Evolutionary conservation across 108 stramenopile genomes (phyloP), one percentile per base, ranked within the genome.

Genomic region (Schizochytrium sp.): DNA sequence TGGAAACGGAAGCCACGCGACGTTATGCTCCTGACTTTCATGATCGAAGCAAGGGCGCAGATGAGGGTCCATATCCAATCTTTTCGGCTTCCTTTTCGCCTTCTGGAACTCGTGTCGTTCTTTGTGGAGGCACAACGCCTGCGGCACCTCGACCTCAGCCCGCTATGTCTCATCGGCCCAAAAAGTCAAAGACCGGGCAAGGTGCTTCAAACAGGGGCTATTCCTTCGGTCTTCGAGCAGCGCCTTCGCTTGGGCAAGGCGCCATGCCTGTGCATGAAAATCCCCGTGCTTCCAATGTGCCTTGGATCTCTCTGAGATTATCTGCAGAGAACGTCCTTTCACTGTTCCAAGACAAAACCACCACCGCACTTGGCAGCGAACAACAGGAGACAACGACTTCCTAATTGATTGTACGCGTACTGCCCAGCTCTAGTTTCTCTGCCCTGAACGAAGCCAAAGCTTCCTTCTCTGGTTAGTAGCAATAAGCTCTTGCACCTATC

Each of bases 81-180:
- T 69, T 69, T 15, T 69, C 64, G 40, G 19, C 5, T 38, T 69
- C 12, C 3, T 8, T 69, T 38, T 15, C 64, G 12, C 7, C 64
- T 12, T 44, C 1, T 8, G 12, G 64, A 7, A 69, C 8, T 15
- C 64, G 64, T 8, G 5, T 69, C 64, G 7, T 69, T 38, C 28
- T 69, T 1, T 69, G 7, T 44, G 64, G 64, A 69, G 64, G 64
- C 10, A 69, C 64, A 15, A 69, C 64, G 8, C 64, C 64, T 15
- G 12, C 64, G 64, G 64, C 12, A 15, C 64, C 64, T 28, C 28
- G 28, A 28, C 28, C 28, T 28, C 28, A 28, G 28, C 28, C 28
- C 28, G 28, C 28, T 28, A 28, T 28, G 28, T 28, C 28, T 28
- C 28, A 28, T 28, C 28, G 28, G 28, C 28, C 28, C 28, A 28